phyloP scores from a whole-genome alignment of 306 rosid genomes.

The Astragalus glycyphyllos region DNA sequence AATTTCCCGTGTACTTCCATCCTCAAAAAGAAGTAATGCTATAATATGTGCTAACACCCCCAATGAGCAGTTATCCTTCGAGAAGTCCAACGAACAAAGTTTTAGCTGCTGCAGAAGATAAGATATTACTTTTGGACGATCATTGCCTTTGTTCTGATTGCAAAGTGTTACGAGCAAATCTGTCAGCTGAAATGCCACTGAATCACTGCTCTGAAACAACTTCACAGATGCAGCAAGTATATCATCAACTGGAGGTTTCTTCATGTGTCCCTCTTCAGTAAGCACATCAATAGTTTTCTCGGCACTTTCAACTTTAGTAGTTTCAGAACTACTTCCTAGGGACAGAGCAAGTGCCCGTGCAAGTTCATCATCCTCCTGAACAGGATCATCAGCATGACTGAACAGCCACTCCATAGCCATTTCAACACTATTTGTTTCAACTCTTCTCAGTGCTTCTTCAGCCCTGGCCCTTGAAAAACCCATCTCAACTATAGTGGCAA shows the following conservation, averaged over 20 bases:
- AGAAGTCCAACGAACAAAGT: conserved; percentile 80
- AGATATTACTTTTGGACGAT: conserved; percentile 82
- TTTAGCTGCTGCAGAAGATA: conserved; percentile 94
- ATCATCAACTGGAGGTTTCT: conserved; percentile 93
- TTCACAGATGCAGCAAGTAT: conserved; percentile 78
- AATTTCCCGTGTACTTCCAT: conserved; percentile 78
- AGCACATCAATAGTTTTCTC: conserved; percentile 79
- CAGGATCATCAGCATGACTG: conserved; percentile 95
- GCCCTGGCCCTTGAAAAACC: conserved; percentile 98
- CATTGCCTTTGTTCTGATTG: conserved; percentile 88
- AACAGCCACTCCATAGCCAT: conserved; percentile 99
- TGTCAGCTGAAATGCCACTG: conserved; percentile 86
- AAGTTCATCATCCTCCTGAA: conserved; percentile 98
- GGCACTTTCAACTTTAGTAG: conserved; percentile 75
- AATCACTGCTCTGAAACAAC: conserved; percentile 86
- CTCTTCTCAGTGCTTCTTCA: conserved; percentile 95
- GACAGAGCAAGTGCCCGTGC: conserved; percentile 96
- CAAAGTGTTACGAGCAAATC: conserved; percentile 93
- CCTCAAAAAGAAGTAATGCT: conserved; percentile 90
- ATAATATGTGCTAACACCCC: conserved; percentile 82
- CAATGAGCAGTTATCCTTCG: conserved; percentile 73
- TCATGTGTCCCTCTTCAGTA: conserved; percentile 73
- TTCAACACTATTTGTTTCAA: conserved; percentile 96
- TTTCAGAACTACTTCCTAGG: conserved; percentile 87
- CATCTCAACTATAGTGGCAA: conserved; percentile 93